Base-by-base conservation (phyloP, 78 protist genomes). In the Monosiga brevicollis region DNA sequence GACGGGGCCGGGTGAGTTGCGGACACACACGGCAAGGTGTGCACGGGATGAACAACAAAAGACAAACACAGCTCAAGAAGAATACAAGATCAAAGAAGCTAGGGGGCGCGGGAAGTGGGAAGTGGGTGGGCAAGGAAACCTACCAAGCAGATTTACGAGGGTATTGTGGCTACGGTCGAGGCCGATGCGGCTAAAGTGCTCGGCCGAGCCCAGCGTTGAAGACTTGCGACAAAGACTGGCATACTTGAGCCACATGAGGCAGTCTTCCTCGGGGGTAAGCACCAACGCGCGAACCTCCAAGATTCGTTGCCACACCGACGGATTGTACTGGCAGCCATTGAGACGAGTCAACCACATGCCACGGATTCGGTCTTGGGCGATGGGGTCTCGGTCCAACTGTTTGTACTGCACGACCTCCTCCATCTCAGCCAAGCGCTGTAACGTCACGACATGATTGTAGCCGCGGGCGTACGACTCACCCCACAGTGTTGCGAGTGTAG, bases 281-380 rank as follows among this genome's bases (percentile, higher is more conserved):
- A 95, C 97, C 35, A 97, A 83, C 49, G 85, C 20, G n/a, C 93
- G 93, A 41, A 94, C 82, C 26, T 85, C 70, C 80, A 97, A 81
- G n/a, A 94, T 42, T 25, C 87, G 75, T 79, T 94, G 98, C 99
- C 98, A 97, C n/a, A 89, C 87, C 36, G 92, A 93, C 26, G 89
- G 88, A 49, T 88, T 86, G 35, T 92, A 84, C 85, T 96, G 92
- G 77, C 87, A 86, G 49, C 94, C 95, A 29, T 83, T 35, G 54
- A 96, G 88, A 24, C 98, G 84, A 9, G 71, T 42, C 43, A 43
- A 55, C 98, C 98, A 95, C n/a, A 88, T 89, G 42, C 81, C 42
- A 26, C 76, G 89, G 6, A 93, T 87, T 2, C 54, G 62, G 87
- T 70, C 81, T n/a, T n/a, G n/a, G n/a, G n/a, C n/a, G n/a, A n/a